These are phyloP conservation scores for Melampsora americana DNA, from an alignment of 1,284 basidiomycete genomes.

Conservation along the genomic window DNA sequence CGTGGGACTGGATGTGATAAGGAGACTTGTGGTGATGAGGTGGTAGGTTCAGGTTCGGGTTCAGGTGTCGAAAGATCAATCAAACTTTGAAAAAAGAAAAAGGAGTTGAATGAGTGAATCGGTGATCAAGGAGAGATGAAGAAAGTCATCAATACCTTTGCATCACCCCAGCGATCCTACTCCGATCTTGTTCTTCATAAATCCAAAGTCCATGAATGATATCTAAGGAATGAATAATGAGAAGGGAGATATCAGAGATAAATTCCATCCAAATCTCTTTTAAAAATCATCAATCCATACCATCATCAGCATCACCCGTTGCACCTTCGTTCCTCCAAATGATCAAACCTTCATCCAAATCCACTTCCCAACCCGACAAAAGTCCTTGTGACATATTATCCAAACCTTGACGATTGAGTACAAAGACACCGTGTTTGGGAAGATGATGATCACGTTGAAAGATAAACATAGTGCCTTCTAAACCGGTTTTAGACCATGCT, in stretches of 20 bases:
- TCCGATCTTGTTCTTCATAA: constrained; percentile 33
- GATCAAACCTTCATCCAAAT: constrained; percentile 32
- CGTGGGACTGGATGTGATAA: constrained; percentile 36
- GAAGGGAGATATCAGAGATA: too few species aligned
- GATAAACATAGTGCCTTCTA: constrained; percentile 33
- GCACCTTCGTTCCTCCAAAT: constrained; percentile 33
- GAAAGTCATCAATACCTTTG: constrained; percentile 8
- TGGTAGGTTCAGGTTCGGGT: too few species aligned
- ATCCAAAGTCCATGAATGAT: constrained; percentile 39
- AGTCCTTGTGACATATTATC: constrained; percentile 23
- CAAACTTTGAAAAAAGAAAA: too few species aligned
- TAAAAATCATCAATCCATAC: too few species aligned
- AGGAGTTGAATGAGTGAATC: too few species aligned
- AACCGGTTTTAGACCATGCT: constrained; percentile 28
- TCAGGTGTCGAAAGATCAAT: not conserved
- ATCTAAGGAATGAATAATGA: constrained; percentile 1
- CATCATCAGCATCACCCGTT: constrained; percentile 29
- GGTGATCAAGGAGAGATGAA: too few species aligned
- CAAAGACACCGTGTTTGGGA: constrained; percentile 21
- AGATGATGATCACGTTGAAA: constrained; percentile 15
- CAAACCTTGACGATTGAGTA: constrained; percentile 32
- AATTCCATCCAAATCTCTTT: too few species aligned
- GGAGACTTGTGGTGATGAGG: constrained; percentile 13
- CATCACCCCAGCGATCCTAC: constrained; percentile 10
- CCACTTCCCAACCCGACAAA: constrained; percentile 9